phyloP scores from a whole-genome alignment of 116 monocot species.

The Papilionanthe hybrid region DNA sequence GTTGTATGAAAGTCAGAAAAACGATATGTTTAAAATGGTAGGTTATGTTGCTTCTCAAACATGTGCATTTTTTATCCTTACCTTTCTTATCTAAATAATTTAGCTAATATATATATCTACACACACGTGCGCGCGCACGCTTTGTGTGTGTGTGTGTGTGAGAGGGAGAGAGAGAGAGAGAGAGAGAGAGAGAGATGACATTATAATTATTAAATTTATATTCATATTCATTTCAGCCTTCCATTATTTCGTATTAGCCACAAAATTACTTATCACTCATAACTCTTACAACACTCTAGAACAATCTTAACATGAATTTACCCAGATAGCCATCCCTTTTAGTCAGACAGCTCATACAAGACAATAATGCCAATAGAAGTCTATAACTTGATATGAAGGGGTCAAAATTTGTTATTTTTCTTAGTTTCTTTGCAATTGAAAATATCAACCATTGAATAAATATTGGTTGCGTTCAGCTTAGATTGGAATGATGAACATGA shows the following conservation, averaged over 20 bases:
- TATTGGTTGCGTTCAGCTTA: background rate
- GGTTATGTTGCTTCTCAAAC: too few species aligned
- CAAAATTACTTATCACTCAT: background rate
- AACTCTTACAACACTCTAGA: background rate
- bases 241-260: background rate
- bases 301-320: background rate
- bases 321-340: background rate
- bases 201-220: background rate
- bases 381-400: background rate
- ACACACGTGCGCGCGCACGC: too few species aligned
- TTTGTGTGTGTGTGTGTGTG: too few species aligned
- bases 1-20: background rate
- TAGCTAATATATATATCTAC: background rate
- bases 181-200: background rate
- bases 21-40: too few species aligned
- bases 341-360: background rate
- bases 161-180: too few species aligned
- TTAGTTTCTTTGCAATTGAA: background rate
- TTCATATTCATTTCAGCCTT: background rate
- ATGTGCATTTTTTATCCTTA: background rate
- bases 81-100: background rate
- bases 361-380: background rate
- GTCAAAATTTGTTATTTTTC: background rate
- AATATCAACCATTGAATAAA: background rate
- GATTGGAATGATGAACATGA: background rate